phyloP scores from a whole-genome alignment of 306 rosid species.

The Malus asiatica region DNA sequence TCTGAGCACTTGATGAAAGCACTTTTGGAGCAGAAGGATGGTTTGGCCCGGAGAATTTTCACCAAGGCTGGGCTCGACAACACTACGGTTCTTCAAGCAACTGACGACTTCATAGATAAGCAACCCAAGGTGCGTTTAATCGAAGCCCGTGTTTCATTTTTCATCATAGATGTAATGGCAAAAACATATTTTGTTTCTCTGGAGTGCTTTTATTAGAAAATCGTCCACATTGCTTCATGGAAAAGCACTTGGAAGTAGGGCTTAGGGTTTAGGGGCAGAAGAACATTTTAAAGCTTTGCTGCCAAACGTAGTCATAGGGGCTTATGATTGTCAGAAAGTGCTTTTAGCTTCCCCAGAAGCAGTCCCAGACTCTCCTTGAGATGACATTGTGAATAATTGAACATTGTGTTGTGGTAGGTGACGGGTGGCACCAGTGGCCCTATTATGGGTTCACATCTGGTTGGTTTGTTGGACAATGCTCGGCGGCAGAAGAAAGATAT shows the following conservation, averaged over 20 bases:
- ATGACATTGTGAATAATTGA: background rate
- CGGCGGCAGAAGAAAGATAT: slow-evolving; percentile 63
- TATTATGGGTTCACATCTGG: slow-evolving; percentile 50
- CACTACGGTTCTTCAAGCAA: slow-evolving; percentile 83
- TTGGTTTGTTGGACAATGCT: slow-evolving; percentile 52
- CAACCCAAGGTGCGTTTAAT: slow-evolving; percentile 61
- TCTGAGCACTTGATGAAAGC: slow-evolving; percentile 96
- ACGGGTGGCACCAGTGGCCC: slow-evolving; percentile 80
- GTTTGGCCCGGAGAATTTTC: slow-evolving; percentile 79
- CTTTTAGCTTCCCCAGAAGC: background rate
- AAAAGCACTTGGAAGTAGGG: background rate
- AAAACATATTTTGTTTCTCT: background rate
- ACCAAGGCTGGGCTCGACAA: slow-evolving; percentile 90
- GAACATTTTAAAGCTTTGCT: background rate
- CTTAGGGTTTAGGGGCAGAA: background rate
- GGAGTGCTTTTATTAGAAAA: background rate
- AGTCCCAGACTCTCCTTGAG: background rate
- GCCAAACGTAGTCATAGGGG: background rate
- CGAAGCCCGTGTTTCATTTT: background rate
- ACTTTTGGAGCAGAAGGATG: slow-evolving; percentile 89
- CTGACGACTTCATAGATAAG: slow-evolving; percentile 67
- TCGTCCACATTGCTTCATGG: background rate
- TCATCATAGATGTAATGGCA: background rate
- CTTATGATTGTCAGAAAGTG: background rate
- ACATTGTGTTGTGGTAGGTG: slow-evolving; percentile 36